Conservation (phyloP, 2,329 filamentous ascomycete species). For the Orbilia javanica region DNA sequence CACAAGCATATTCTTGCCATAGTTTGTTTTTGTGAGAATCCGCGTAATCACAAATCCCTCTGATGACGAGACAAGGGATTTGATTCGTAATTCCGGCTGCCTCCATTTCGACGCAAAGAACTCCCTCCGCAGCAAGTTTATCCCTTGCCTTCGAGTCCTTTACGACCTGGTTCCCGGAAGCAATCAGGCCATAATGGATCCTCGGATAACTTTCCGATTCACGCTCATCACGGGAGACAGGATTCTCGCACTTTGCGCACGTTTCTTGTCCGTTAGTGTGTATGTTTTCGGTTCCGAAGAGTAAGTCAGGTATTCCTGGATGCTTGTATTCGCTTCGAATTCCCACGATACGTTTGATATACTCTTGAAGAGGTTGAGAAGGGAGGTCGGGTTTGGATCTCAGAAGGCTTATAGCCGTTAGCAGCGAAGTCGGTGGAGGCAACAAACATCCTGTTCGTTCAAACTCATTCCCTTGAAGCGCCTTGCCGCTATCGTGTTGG, state of each 20-base stretch:
- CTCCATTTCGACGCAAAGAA: constrained; percentile 33
- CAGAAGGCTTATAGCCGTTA: constrained; percentile 28
- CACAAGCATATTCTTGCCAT: constrained; percentile 38
- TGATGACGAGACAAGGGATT: constrained; percentile 20
- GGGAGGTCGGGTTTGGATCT: constrained; percentile 17
- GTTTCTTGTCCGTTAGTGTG: neutral
- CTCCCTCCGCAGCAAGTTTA: neutral
- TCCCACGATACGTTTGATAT: constrained; percentile 12
- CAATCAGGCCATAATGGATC: constrained; percentile 41
- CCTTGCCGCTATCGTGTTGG: constrained; percentile 41
- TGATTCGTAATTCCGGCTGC: constrained; percentile 23
- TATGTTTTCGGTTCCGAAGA: too few relatives aligned
- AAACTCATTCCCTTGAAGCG: neutral
- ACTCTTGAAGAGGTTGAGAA: constrained; percentile 1
- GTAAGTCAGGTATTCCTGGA: constrained; percentile 26
- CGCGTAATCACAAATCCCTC: constrained; percentile 40
- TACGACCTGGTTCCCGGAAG: constrained; percentile 33
- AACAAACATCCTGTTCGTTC: constrained; percentile 12
- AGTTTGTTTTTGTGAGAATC: constrained; percentile 32
- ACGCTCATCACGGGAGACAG: neutral
- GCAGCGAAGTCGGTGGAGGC: constrained; percentile 20
- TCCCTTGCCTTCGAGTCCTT: neutral
- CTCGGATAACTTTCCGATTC: neutral
- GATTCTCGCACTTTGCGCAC: neutral
- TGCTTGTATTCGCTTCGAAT: constrained; percentile 3